Evolutionary conservation across 2,329 filamentous ascomycete species (phyloP), one percentile per base, ranked within the genome.

Genomic region (Aspergillus vadensis): DNA sequence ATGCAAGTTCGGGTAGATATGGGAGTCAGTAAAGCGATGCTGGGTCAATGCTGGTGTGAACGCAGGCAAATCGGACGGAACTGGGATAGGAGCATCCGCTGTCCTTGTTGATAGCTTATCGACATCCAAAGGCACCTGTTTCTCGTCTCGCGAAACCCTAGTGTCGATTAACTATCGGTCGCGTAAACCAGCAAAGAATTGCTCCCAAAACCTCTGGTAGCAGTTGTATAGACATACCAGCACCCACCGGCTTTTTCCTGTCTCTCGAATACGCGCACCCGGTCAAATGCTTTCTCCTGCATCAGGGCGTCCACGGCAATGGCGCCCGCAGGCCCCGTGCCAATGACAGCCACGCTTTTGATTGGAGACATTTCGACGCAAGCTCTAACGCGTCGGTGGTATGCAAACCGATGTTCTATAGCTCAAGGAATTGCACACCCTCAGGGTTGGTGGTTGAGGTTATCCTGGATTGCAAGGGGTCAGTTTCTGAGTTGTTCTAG

Each of bases 1-100:
- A 68, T 89, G 85, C n/a, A 89, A 74, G 19, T 83, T 82, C 0
- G 85, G 84, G 64, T 89, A 89, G 17, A 88, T 79, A 0, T 84
- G 83, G 0, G 85, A 85, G 61, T 88, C 85, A 12, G 78, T 73
- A 66, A 83, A 86, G 2, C 85, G 82, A 17, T 81, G 78, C 59
- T 80, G 78, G 1, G 69, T 60, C 12, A 75, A 71, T 43, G 76
- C 77, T 0, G 80, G 77, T 0, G 78, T 77, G 55, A 77, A 73
- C 0, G 80, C 75, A 3, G 85, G 86, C 0, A 87, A 71, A 0
- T 66, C 61, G 2, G 73, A 58, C 0, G 85, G 85, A 19, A 85
- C 74, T 2, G 75, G 27, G 0, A 85, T 51, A 2, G 83, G 79
- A 5, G 74, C 67, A 68, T 87, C 85, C 30, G 83, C 83, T 4